Percentiles rank a stretch among this genome's conserved stretches.
phyloP scores from a whole-genome alignment of 352 stramenopile genomes.

The Globisporangium yorkense region DNA sequence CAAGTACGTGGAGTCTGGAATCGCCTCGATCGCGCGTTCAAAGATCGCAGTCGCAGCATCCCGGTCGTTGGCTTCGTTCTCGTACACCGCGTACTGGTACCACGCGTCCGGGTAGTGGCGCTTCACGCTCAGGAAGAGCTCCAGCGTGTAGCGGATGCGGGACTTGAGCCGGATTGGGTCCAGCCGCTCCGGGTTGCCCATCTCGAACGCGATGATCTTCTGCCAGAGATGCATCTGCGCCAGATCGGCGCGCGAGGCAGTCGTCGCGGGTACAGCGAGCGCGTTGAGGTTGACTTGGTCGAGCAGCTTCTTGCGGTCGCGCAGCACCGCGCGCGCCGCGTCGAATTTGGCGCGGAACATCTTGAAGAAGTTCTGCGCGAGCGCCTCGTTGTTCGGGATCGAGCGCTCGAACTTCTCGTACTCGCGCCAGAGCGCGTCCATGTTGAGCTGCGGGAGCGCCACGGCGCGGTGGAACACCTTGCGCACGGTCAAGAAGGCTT shows the following conservation, averaged over 20 bases:
- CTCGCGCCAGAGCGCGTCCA: slow-evolving; percentile 82
- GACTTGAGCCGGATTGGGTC: slow-evolving; percentile 75
- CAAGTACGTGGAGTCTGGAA: slow-evolving; percentile 77
- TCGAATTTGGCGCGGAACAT: slow-evolving; percentile 84
- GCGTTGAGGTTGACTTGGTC: slow-evolving; percentile 70
- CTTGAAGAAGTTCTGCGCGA: slow-evolving; percentile 87
- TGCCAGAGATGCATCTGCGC: slow-evolving; percentile 71
- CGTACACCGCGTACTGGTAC: slow-evolving; percentile 83
- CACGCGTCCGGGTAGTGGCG: slow-evolving; percentile 75
- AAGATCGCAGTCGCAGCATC: slow-evolving; percentile 66
- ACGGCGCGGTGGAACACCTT: slow-evolving; percentile 85
- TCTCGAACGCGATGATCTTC: slow-evolving; percentile 73
- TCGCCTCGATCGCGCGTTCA: slow-evolving; percentile 64
- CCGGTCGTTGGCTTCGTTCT: slow-evolving; percentile 68
- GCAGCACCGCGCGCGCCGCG: slow-evolving; percentile 62
- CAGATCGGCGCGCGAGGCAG: slow-evolving; percentile 18
- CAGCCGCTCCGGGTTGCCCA: slow-evolving; percentile 72
- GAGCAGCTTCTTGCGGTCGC: slow-evolving; percentile 82
- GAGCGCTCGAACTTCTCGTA: slow-evolving; percentile 86
- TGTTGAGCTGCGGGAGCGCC: slow-evolving; percentile 62
- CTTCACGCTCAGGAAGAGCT: slow-evolving; percentile 75
- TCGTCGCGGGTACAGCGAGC: slow-evolving; percentile 40
- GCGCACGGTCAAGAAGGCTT: slow-evolving; percentile 70
- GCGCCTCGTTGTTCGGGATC: slow-evolving; percentile 85
- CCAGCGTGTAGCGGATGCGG: slow-evolving; percentile 79